Evolutionary conservation across 768 basidiomycete species (phyloP).

Genomic region (Leccinum barrowsii): DNA sequence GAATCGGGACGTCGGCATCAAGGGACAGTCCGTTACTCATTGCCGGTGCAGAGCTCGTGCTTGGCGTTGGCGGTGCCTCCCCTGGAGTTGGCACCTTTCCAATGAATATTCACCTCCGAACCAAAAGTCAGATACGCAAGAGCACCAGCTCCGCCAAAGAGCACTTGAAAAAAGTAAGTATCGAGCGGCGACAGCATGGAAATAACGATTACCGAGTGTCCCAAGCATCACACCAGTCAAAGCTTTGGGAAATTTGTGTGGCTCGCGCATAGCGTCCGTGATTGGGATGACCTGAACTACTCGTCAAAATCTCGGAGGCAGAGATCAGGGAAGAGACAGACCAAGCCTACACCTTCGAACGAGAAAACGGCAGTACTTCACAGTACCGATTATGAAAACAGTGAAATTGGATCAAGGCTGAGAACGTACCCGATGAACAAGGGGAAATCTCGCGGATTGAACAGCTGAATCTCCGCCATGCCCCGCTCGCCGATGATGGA

Average conservation of each 20-base stretch:
- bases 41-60: conserved; percentile 41
- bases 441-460: conserved; percentile 88
- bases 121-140: conserved; percentile 90
- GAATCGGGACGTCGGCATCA: conserved; percentile 40
- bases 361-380: conserved; percentile 93
- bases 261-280: conserved; percentile 95
- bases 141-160: conserved; percentile 86
- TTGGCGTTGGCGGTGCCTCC: conserved; percentile 46
- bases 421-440: conserved; percentile 82
- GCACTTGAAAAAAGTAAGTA: conserved; percentile 39
- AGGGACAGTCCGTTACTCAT: conserved; percentile 28
- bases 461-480: conserved; percentile 74
- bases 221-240: conserved; percentile 91
- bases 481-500: conserved; percentile 63
- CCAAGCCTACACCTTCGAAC: conserved; percentile 95
- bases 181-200: neutral
- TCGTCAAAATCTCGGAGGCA: neutral
- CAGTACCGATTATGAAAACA: conserved; percentile 3
- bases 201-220: conserved; percentile 52
- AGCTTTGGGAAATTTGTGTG: conserved; percentile 85
- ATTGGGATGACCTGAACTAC: conserved; percentile 78
- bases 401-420: neutral
- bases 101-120: conserved; percentile 78
- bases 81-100: conserved; percentile 65
- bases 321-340: conserved; percentile 32